Evolutionary conservation across 768 basidiomycete species (phyloP).

Genomic region (Punctularia strigosozonata): DNA sequence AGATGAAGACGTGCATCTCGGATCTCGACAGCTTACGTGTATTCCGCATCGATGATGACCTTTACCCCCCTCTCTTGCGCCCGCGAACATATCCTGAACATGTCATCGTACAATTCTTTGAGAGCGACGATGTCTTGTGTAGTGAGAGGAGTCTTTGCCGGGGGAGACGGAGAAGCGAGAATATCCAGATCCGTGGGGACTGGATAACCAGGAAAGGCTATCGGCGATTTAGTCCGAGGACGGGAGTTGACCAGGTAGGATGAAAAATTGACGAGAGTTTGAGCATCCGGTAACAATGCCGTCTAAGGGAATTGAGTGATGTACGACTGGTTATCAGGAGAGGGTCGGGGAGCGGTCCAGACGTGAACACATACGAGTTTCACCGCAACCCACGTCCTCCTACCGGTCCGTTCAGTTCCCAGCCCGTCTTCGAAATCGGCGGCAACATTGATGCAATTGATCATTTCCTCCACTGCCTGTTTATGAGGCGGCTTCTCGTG

Average conservation of each 20-base stretch:
- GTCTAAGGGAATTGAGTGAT: constrained; percentile 33
- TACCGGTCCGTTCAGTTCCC: constrained; percentile 16
- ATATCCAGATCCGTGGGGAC: constrained; percentile 45
- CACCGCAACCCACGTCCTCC: constrained; percentile 75
- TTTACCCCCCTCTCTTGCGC: constrained; percentile 54
- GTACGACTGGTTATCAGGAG: no score
- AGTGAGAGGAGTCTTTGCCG: constrained; percentile 24
- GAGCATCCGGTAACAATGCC: constrained; percentile 54
- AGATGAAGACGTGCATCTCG: not conserved
- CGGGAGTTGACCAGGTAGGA: constrained; percentile 38
- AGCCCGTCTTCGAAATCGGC: constrained; percentile 64
- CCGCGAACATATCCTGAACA: constrained; percentile 50
- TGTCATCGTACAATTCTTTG: constrained; percentile 45
- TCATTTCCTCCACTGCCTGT: constrained; percentile 62
- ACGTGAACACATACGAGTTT: constrained; percentile 47
- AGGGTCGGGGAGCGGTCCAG: constrained; percentile 4
- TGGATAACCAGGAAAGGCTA: constrained; percentile 65
- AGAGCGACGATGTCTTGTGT: constrained; percentile 49
- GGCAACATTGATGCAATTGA: constrained; percentile 64
- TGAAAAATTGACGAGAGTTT: constrained; percentile 51
- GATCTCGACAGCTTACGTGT: constrained; percentile 32
- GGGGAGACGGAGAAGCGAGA: constrained; percentile 18
- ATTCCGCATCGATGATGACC: constrained; percentile 79
- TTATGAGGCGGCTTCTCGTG: constrained; percentile 32
- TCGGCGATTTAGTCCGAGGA: constrained; percentile 15